phyloP scores from a whole-genome alignment of 371 early-diverging fungal genomes.

The Mortierella sp. region DNA sequence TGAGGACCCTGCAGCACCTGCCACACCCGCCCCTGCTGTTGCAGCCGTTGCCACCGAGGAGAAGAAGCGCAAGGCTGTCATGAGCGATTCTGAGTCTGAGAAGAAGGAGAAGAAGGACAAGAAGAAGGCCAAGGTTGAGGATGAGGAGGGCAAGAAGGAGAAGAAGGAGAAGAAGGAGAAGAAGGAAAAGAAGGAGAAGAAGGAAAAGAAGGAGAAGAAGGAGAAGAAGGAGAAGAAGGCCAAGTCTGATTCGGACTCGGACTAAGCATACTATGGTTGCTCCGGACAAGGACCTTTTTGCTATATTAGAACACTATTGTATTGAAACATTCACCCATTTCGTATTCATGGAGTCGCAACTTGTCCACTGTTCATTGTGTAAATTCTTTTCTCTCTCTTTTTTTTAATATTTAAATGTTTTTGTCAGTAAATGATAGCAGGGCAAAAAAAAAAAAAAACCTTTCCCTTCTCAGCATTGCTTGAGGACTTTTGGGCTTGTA shows the following conservation, averaged over 20 bases:
- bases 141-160: constrained; percentile 54
- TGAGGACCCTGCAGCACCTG: constrained; percentile 50
- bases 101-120: constrained; percentile 53
- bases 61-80: constrained; percentile 54
- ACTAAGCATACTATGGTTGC: constrained; percentile 28
- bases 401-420: background rate
- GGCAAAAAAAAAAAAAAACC: too few relatives aligned
- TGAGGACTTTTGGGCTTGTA: too few relatives aligned
- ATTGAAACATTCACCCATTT: background rate
- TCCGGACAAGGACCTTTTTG: background rate
- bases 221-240: constrained; percentile 61
- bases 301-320: background rate
- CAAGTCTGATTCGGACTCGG: constrained; percentile 55
- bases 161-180: constrained; percentile 65
- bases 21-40: constrained; percentile 26
- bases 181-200: constrained; percentile 56
- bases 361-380: constrained; percentile 8
- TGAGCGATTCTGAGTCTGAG: constrained; percentile 56
- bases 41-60: constrained; percentile 22
- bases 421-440: too few relatives aligned
- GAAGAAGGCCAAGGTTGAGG: constrained; percentile 51
- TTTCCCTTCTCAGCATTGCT: too few relatives aligned
- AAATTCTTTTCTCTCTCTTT: background rate
- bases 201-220: constrained; percentile 57
- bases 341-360: background rate